Evolutionary conservation across 1,139 yeast species (phyloP).

Genomic region (Hansenula sp.): DNA sequence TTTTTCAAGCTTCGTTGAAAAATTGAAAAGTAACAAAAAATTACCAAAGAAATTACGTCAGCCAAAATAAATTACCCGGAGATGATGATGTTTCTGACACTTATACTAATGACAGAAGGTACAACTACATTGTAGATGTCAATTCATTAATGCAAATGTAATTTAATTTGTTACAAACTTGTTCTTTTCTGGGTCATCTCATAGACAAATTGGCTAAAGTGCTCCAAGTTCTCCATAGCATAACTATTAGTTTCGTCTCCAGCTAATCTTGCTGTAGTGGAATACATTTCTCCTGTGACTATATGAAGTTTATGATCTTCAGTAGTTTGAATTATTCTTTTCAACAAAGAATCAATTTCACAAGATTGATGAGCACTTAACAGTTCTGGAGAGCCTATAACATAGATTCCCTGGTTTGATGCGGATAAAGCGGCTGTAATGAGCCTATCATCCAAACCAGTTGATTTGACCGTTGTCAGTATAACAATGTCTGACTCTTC

Average conservation of each 20-base stretch:
- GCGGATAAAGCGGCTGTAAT: not conserved
- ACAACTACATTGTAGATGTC: no score
- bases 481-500: not conserved
- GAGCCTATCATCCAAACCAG: not conserved
- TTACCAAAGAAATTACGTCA: no score
- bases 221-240: not conserved
- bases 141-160: not conserved
- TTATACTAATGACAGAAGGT: no score
- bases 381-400: not conserved
- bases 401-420: not conserved
- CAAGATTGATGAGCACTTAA: no score
- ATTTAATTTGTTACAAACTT: not conserved
- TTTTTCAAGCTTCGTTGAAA: not conserved
- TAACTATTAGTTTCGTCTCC: not conserved
- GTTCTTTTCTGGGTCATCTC: not conserved
- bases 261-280: not conserved
- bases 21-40: not conserved
- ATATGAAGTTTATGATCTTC: not conserved
- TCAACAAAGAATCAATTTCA: not conserved
- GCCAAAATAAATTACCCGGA: no score
- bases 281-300: constrained; percentile 4
- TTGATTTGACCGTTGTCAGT: not conserved
- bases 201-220: not conserved
- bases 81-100: no score
- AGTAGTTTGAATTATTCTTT: not conserved